Evolutionary conservation across 2,329 filamentous ascomycete genomes (phyloP), one percentile per base, ranked within the genome.

Genomic region (Colletotrichum tropicale): DNA sequence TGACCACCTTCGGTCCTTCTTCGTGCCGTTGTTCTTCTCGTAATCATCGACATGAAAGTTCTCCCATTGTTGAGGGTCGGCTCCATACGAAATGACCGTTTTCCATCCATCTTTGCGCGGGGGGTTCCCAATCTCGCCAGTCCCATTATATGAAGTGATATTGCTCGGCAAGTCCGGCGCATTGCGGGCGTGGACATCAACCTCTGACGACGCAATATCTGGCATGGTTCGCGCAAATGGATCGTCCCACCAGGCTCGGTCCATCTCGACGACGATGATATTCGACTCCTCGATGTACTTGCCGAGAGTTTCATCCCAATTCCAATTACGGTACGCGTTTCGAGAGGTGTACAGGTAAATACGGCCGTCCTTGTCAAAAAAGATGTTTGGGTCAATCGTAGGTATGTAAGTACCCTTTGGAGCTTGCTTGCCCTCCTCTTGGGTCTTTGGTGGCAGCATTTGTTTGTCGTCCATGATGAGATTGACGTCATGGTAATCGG

Each of bases 251-350:
- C 83, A 84, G 30, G 67, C 66, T 28, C 83, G 79, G 18, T 82
- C 80, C 78, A 84, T 71, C 74, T 84, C 83, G 21, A 84, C 81
- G 2, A 83, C 81, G 56, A 84, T 84, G 52, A 84, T 84, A 70
- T 84, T 84, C 52, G 83, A 84, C 65, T 84, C 83, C 66, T 84
- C 83, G 21, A 84, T 81, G 71, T 84, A 84, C 75, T 84, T 84
- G 18, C 80, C 80, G 24, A 84, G 55, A 6, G 75, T 65, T 2
- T 76, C 74, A 56, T 84, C 83, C 83, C 83, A 84, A 38, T 83
- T 84, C 83, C 83, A 84, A 62, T 84, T 84, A 2, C 83, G 79
- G 66, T 84, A 84, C 4, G 83, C 83, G 60, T 84, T 84, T 8
- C 83, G 79, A 1, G 83, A 84, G 6, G 79, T 75, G 70, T 84